Percentiles rank a stretch among this genome's conserved stretches.
phyloP scores from a whole-genome alignment of 75 land plant genomes.

The Selaginella tamariscina region DNA sequence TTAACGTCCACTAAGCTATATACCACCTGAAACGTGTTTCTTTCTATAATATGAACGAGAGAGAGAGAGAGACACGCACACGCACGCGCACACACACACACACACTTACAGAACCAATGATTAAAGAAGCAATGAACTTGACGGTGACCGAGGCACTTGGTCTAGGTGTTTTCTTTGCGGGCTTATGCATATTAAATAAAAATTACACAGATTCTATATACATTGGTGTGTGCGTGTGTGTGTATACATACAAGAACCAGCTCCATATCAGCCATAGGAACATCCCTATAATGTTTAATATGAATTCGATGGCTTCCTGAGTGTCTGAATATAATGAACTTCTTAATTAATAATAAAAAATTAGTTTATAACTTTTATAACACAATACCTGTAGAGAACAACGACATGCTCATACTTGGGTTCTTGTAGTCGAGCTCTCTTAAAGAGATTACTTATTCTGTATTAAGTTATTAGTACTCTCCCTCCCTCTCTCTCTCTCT shows the following conservation, averaged over 20 bases:
- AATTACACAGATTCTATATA: not conserved
- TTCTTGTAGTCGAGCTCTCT: not conserved
- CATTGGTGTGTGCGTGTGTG: not conserved
- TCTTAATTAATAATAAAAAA: not conserved
- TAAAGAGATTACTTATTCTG: not conserved
- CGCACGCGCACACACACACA: too few relatives aligned
- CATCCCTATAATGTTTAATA: not conserved
- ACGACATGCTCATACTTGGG: not conserved
- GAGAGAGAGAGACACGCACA: not conserved
- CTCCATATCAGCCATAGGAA: not conserved
- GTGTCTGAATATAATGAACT: not conserved
- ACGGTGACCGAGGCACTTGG: not conserved
- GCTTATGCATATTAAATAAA: not conserved
- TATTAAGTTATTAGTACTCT: too few relatives aligned
- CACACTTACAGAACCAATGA: not conserved
- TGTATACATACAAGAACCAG: not conserved
- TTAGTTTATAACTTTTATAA: not conserved
- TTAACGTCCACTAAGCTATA: not conserved
- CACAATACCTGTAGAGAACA: not conserved
- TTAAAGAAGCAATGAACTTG: not conserved
- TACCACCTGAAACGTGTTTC: not conserved
- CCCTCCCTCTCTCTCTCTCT: too few relatives aligned
- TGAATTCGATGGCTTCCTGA: not conserved
- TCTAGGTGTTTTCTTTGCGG: not conserved
- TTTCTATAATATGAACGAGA: not conserved